A percentile compares a stretch with the other conserved stretches of the same genome.
phyloP scores from a whole-genome alignment of 257 asterid species.

The Solanum medicagineum region DNA sequence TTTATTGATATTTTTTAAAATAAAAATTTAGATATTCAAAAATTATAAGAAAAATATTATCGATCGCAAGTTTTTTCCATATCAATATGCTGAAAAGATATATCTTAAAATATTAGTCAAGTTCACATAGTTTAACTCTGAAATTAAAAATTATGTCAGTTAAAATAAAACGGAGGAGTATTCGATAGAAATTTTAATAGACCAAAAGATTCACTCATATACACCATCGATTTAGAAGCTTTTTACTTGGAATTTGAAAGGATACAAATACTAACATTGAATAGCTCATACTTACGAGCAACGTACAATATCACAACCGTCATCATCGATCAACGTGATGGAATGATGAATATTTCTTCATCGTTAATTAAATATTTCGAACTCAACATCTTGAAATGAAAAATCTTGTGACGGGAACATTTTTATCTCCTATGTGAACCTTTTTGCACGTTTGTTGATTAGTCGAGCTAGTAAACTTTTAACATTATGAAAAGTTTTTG shows the following conservation, averaged over 20 bases:
- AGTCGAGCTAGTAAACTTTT: not conserved
- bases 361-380: not conserved
- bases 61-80: too few relatives aligned
- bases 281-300: not conserved
- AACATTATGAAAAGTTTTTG: not conserved
- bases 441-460: not conserved
- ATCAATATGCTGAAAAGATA: too few relatives aligned
- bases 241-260: not conserved
- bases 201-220: not conserved
- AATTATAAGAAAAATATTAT: too few relatives aligned
- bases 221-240: not conserved
- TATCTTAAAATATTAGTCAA: too few relatives aligned
- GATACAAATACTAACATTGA: not conserved
- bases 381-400: not conserved
- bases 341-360: fast-evolving
- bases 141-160: too few relatives aligned
- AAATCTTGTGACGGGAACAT: not conserved
- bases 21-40: too few relatives aligned
- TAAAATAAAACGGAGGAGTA: too few relatives aligned
- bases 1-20: too few relatives aligned
- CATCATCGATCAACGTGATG: not conserved
- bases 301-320: not conserved
- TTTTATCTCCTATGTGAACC: not conserved
- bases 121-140: too few relatives aligned
- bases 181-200: not conserved